Evolutionary conservation across 208 protist genomes (phyloP), one percentile per base, ranked within the genome.

Genomic region (Borovskyia barvae): DNA sequence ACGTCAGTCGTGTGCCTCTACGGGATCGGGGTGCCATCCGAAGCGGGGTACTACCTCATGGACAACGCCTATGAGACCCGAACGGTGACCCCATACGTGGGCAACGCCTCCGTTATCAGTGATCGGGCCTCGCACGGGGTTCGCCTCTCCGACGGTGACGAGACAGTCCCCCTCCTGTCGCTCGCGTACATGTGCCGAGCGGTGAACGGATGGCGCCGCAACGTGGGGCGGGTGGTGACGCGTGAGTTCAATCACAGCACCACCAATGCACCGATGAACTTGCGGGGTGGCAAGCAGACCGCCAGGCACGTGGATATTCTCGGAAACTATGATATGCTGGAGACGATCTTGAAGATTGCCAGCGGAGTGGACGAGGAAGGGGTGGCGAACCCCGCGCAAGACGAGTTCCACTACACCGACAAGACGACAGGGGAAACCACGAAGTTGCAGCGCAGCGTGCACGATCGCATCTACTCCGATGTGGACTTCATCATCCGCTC

Each of bases 171-270:
- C 32, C 76, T 97, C 5, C 20, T 89, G 35, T 90, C 81, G 28
- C 80, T 97, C 17, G 90, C 74, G 17, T 95, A 95, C 74, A 95
- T 96, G 87, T 96, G 93, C 62, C 74, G 88, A 2, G 84, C 85
- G 14, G 67, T 77, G 36, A 94, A 95, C 70, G 87, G 87, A 6
- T 97, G 90, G 89, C 70, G 43, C 7, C 65, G 71, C 32, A 84
- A 87, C 62, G 82, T 92, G 24, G 83, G 81, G 11, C 75, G 82
- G 28, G 89, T 96, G 29, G 65, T 95, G 17, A 96, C 91, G 30
- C 72, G 85, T 3, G 90, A 97, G 61, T 88, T 75, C 53, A 69
- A 75, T 25, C 80, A 95, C 58, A 54, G 72, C 39, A 36, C 62
- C 8, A 51, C n/a, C 17, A 37, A 39, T 39, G 57, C 56, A 9